These are phyloP conservation scores for Monosporascus sp. DNA, from an alignment of 2,329 filamentous ascomycete genomes.

Conservation along the genomic window DNA sequence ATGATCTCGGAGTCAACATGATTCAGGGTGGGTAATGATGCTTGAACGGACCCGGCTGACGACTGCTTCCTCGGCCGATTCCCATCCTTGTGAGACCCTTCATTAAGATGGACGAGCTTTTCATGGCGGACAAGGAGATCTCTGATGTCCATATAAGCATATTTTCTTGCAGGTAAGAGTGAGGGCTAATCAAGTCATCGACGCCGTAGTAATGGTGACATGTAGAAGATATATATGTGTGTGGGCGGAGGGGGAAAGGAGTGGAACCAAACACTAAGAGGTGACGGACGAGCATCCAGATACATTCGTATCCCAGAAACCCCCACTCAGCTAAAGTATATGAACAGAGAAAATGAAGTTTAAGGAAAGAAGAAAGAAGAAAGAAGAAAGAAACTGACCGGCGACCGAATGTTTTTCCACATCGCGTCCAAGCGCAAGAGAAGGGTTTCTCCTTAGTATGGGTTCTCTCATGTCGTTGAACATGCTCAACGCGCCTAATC, in stretches of 20 bases:
- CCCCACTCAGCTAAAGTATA: not conserved
- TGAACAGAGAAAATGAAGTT: not conserved
- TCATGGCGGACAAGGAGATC: constrained; percentile 59
- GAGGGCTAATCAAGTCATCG: constrained; percentile 8
- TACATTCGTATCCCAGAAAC: not conserved
- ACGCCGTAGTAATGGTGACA: constrained; percentile 12
- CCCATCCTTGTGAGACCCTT: constrained; percentile 48
- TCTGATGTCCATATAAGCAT: constrained; percentile 58
- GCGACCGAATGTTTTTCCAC: constrained; percentile 58
- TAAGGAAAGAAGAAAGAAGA: constrained; percentile 5
- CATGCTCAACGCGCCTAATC: constrained; percentile 57
- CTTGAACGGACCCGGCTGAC: constrained; percentile 36
- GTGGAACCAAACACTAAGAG: constrained; percentile 8
- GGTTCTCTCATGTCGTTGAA: constrained; percentile 58
- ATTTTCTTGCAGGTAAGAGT: constrained; percentile 18
- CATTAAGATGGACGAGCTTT: constrained; percentile 59
- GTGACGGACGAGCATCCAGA: not conserved
- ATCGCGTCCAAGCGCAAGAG: constrained; percentile 52
- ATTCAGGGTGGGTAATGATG: constrained; percentile 41
- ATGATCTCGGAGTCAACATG: constrained; percentile 43
- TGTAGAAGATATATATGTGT: constrained; percentile 10
- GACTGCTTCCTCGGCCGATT: constrained; percentile 47
- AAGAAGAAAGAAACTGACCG: constrained; percentile 38
- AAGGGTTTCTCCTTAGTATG: constrained; percentile 64
- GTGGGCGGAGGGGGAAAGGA: constrained; percentile 3